Conservation (phyloP, 1,284 basidiomycete genomes). For the Caloboletus inedulis region DNA sequence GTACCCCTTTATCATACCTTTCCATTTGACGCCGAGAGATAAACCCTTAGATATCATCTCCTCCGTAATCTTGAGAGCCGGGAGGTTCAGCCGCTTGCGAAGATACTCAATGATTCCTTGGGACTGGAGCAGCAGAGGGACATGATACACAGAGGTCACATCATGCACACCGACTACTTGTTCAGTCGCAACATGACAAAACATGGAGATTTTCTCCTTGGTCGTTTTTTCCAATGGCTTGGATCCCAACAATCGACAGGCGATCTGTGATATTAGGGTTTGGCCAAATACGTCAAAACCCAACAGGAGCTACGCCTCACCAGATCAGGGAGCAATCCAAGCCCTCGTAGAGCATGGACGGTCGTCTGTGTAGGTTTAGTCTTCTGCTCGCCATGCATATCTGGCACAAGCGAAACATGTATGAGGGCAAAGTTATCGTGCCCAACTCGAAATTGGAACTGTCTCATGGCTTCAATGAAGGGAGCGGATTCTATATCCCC, state of each 20-base stretch:
- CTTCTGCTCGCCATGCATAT: constrained; percentile 98
- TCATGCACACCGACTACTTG: constrained; percentile 98
- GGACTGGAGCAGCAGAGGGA: constrained; percentile 88
- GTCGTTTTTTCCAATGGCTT: constrained; percentile 79
- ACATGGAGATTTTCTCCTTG: constrained; percentile 98
- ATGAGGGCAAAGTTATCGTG: constrained; percentile 97
- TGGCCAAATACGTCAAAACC: background rate
- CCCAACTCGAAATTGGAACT: constrained; percentile 99
- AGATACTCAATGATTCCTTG: constrained; percentile 92
- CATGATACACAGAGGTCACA: constrained; percentile 96
- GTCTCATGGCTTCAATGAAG: constrained; percentile 98
- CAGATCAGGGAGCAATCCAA: constrained; percentile 92
- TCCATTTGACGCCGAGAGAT: constrained; percentile 75
- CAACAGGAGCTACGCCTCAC: constrained; percentile 44
- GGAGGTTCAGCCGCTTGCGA: constrained; percentile 76
- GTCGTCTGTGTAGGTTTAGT: constrained; percentile 99
- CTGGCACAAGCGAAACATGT: constrained; percentile 97
- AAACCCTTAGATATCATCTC: constrained; percentile 62
- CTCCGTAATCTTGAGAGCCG: constrained; percentile 53
- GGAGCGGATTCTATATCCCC: constrained; percentile 97
- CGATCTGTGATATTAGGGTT: constrained; percentile 58
- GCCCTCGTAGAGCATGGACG: constrained; percentile 89
- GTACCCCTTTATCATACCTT: constrained; percentile 75
- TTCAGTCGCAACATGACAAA: constrained; percentile 92
- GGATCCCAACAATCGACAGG: constrained; percentile 77